Evolutionary conservation across 2,329 filamentous ascomycete species (phyloP).

Genomic region (Trichoderma breve): DNA sequence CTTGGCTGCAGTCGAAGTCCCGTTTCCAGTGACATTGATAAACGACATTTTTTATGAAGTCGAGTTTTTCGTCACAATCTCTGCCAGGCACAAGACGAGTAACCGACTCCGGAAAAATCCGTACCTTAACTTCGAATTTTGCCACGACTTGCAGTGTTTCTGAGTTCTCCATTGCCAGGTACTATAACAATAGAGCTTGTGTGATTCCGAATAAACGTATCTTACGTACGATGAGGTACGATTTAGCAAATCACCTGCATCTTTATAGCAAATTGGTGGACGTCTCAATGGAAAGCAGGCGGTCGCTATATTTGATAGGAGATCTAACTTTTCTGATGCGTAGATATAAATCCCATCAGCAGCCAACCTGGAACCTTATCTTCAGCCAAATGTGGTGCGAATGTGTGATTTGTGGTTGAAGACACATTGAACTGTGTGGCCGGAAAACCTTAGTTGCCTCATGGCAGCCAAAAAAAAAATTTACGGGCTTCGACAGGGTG

Average conservation of each 20-base stretch:
- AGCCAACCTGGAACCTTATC: background rate
- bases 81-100: background rate
- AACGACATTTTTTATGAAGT: background rate
- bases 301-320: background rate
- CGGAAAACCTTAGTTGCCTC: background rate
- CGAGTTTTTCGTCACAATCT: background rate
- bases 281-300: background rate
- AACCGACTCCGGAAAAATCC: background rate
- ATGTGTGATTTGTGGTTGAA: background rate
- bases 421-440: background rate
- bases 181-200: background rate
- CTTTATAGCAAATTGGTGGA: too few species aligned
- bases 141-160: background rate
- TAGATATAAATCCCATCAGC: background rate
- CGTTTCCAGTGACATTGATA: background rate
- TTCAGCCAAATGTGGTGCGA: background rate
- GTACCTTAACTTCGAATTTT: background rate
- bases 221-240: background rate
- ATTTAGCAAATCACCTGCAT: background rate
- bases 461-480: background rate
- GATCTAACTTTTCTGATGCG: background rate
- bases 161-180: background rate
- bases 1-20: background rate
- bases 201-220: background rate
- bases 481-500: background rate